Evolutionary conservation across 2,329 filamentous ascomycete species (phyloP), one percentile per base, ranked within the genome.

Genomic region (Kalaharituber pfeilii): DNA sequence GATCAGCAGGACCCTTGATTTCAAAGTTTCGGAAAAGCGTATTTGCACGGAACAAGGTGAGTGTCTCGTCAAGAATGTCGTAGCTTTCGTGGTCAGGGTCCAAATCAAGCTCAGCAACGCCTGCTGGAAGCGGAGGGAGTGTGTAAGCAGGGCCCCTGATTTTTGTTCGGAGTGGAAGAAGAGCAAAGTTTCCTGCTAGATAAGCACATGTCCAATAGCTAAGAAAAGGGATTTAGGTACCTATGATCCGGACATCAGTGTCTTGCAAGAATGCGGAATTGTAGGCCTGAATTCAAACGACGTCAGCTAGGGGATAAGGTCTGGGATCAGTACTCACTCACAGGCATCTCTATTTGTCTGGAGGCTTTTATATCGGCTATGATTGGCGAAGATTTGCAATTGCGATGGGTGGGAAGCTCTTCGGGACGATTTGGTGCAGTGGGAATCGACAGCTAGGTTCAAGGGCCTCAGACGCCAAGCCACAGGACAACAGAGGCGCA

Each of bases 21-120:
- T 96, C 91, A 66, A 98, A 98, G 76, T 96, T 98, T 66, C 91
- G 84, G 77, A 96, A 98, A 71, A 98, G 89, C 57, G 89, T 95
- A 74, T 98, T 96, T 65, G 91, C 89, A 61, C 91, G 86, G 77
- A 96, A 98, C 50, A 96, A 78, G 11, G 82, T 77, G 53, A 98
- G 77, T 51, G 93, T 81, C 74, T 98, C 91, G 71, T 98, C 91
- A 53, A 96, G 78, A 59, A 91, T 85, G 73, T 98, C 91, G 75
- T 96, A 96, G 66, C 84, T 88, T 69, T 94, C 86, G 69, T 80
- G 82, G 69, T 91, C 86, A 50, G 87, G 82, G 68, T 95, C 86
- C 64, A 75, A 67, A 54, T 73, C 71, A 53, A 70, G 63, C 27
- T 74, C 70, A 55, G 66, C 66, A 69, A 80, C 77, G 68, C 72